A percentile compares a stretch with the other conserved stretches of the same genome.
Evolutionary conservation across 805 yeast species (phyloP).

Genomic region (Debaryomyces hansenii): DNA sequence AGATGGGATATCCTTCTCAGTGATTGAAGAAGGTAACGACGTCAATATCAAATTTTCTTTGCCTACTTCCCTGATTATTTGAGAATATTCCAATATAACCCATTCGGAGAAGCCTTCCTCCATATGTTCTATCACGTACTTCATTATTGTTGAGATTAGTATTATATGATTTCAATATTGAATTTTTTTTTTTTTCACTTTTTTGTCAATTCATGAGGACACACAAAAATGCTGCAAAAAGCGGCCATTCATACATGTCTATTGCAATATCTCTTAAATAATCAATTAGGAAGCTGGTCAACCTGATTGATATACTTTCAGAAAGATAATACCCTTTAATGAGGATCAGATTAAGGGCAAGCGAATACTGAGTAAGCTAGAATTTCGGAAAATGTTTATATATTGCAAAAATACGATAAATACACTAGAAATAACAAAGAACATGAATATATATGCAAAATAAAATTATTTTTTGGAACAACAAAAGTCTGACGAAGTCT

Average conservation of each 20-base stretch:
- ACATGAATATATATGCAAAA: neutral
- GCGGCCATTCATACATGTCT: no score
- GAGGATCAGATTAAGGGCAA: no score
- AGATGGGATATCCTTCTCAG: slow-evolving; percentile 62
- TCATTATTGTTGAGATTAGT: slow-evolving; percentile 45
- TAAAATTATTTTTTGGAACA: slow-evolving; percentile 6
- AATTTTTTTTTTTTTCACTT: neutral
- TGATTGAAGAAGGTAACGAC: slow-evolving; percentile 67
- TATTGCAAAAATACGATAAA: no score
- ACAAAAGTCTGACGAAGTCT: slow-evolving; percentile 15
- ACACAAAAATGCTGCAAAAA: neutral
- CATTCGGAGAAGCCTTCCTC: slow-evolving; percentile 95
- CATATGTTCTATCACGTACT: slow-evolving; percentile 95
- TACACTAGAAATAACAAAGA: neutral
- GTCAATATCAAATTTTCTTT: slow-evolving; percentile 70
- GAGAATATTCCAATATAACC: slow-evolving; percentile 86
- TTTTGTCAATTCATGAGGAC: neutral
- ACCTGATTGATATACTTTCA: no score
- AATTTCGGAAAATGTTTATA: no score
- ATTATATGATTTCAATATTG: neutral
- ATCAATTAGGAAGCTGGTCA: no score
- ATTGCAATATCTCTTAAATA: no score
- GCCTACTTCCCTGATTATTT: slow-evolving; percentile 83
- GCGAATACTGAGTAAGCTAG: no score
- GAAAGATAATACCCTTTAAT: no score